Evolutionary conservation across 257 asterid species (phyloP).

Genomic region (Plantago major): DNA sequence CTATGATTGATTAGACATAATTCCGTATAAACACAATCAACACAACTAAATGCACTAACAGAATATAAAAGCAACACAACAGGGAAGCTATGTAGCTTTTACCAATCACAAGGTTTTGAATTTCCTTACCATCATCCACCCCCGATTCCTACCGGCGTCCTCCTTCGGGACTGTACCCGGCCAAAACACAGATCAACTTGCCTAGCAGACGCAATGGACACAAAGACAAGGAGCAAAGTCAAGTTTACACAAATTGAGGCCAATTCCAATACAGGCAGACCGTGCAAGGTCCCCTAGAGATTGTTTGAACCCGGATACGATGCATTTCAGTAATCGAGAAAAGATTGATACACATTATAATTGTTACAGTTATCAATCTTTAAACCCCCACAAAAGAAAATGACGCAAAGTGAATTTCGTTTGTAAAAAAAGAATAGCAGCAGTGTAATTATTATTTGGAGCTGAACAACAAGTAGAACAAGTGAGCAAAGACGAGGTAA

Average conservation of each 20-base stretch:
- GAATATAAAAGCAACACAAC: slow-evolving; percentile 61
- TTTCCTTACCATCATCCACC: slow-evolving; percentile 37
- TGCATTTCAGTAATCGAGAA: slow-evolving; percentile 24
- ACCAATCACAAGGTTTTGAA: slow-evolving; percentile 45
- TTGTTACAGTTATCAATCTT: slow-evolving; percentile 54
- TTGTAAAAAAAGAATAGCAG: too few species aligned
- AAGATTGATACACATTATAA: slow-evolving; percentile 70
- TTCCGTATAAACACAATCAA: too few species aligned
- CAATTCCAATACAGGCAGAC: slow-evolving; percentile 57
- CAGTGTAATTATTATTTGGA: too few species aligned
- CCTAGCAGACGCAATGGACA: slow-evolving; percentile 58
- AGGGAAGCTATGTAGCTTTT: slow-evolving; percentile 53
- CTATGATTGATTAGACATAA: too few species aligned
- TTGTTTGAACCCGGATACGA: slow-evolving; percentile 24
- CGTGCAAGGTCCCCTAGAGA: slow-evolving; percentile 31
- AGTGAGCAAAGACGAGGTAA: too few species aligned
- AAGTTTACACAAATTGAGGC: slow-evolving; percentile 72
- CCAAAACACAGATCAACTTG: slow-evolving; percentile 60
- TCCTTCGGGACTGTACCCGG: slow-evolving; percentile 49
- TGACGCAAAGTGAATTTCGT: slow-evolving; percentile 30
- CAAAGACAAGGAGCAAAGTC: slow-evolving; percentile 57
- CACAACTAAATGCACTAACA: slow-evolving; percentile 55
- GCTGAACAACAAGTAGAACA: slow-evolving; percentile 27
- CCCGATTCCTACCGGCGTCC: slow-evolving; percentile 25
- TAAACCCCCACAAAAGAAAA: slow-evolving; percentile 16